Evolutionary conservation across 169 alveolate genomes (phyloP).

Genomic region (Plasmodium chabaudi): DNA sequence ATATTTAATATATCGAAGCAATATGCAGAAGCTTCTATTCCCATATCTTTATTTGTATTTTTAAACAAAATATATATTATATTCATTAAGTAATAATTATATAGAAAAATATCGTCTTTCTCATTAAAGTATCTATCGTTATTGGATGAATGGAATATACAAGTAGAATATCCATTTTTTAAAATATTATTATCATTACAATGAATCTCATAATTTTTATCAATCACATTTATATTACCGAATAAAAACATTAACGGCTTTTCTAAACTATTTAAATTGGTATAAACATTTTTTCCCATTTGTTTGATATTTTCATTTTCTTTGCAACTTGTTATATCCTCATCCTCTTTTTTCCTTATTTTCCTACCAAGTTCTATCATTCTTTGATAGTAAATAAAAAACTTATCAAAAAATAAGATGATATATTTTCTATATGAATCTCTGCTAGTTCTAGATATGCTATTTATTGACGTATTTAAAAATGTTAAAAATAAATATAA

Average conservation of each 20-base stretch:
- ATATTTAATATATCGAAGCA: conserved; percentile 58
- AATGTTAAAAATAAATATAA: conserved; percentile 50
- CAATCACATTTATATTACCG: conserved; percentile 7
- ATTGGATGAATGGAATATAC: conserved; percentile 18
- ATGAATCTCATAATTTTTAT: background rate
- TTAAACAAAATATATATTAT: conserved; percentile 54
- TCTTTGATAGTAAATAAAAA: conserved; percentile 71
- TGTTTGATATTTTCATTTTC: background rate
- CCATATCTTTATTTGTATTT: conserved; percentile 73
- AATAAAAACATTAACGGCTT: conserved; percentile 16
- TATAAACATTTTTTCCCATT: background rate
- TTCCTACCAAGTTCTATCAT: conserved; percentile 47
- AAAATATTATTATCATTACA: background rate
- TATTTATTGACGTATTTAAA: conserved; percentile 56
- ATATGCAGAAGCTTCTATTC: conserved; percentile 66
- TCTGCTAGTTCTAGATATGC: conserved; percentile 53
- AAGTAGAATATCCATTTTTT: conserved; percentile 31
- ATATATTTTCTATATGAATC: conserved; percentile 74
- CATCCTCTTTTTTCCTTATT: background rate
- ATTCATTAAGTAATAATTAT: conserved; percentile 65
- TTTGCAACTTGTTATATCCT: background rate
- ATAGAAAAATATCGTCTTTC: conserved; percentile 22
- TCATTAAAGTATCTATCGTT: conserved; percentile 18
- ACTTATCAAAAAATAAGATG: conserved; percentile 52
- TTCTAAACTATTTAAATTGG: background rate